These are phyloP conservation scores for Boeremia lycopersici DNA, from an alignment of 2,329 filamentous ascomycete genomes.

Conservation along the genomic window DNA sequence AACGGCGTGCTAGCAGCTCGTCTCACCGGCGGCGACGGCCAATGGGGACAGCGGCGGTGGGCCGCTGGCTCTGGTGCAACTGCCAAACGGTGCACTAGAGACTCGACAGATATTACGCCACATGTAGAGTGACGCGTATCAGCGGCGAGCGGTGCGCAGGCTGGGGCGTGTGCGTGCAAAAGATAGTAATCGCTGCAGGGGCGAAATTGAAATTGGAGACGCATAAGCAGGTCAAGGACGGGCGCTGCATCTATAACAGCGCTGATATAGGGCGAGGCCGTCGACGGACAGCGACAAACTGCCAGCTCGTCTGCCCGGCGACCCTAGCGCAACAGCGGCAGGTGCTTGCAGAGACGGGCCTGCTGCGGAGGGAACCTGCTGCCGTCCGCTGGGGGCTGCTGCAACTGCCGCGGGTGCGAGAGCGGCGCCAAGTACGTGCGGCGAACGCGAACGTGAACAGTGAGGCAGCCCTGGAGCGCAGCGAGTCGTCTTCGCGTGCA, in stretches of 20 bases:
- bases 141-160: constrained; percentile 23
- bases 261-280: constrained; percentile 10
- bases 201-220: constrained; percentile 32
- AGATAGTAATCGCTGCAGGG: constrained; percentile 31
- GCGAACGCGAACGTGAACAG: too few species aligned
- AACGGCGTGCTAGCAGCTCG: too few species aligned
- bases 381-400: background rate
- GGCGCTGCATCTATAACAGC: constrained; percentile 23
- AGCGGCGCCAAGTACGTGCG: too few species aligned
- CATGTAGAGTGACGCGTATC: constrained; percentile 31
- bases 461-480: too few species aligned
- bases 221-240: constrained; percentile 22
- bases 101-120: constrained; percentile 31
- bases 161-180: constrained; percentile 15
- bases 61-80: constrained; percentile 37
- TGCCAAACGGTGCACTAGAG: constrained; percentile 45
- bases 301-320: background rate
- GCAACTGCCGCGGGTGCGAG: background rate
- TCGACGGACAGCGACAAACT: constrained; percentile 2
- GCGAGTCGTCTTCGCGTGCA: constrained; percentile 26
- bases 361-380: background rate
- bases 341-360: background rate
- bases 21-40: constrained; percentile 24
- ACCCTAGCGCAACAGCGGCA: constrained; percentile 9
- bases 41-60: constrained; percentile 26